These are phyloP conservation scores for Yarrowia osloensis DNA, from an alignment of 805 yeast species.

Conservation along the genomic window DNA sequence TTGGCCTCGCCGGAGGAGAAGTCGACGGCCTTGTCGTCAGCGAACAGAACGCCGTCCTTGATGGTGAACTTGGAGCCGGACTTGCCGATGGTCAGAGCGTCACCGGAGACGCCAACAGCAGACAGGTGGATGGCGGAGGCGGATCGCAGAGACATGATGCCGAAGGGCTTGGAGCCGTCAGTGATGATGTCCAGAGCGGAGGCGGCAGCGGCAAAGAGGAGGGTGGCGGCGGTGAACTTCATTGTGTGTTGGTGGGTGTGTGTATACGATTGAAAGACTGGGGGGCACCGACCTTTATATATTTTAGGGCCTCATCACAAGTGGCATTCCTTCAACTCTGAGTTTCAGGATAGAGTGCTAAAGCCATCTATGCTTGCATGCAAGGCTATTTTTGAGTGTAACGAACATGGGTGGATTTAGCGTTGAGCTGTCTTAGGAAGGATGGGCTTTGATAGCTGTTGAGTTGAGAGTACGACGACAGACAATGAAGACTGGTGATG, in stretches of 20 bases:
- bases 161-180: slow-evolving; percentile 27
- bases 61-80: not conserved
- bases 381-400: slow-evolving; percentile 9
- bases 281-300: not conserved
- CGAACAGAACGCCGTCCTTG: slow-evolving; percentile 22
- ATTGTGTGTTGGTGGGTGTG: not conserved
- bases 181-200: not conserved
- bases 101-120: not conserved
- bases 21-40: slow-evolving; percentile 4
- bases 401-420: not conserved
- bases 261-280: too few species aligned
- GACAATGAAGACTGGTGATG: too few species aligned
- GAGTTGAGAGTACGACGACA: too few species aligned
- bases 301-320: not conserved
- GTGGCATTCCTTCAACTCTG: too few species aligned
- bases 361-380: not conserved
- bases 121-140: slow-evolving; percentile 11
- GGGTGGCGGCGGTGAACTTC: slow-evolving; percentile 18
- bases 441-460: too few species aligned
- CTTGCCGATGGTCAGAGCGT: not conserved
- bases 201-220: slow-evolving; percentile 7
- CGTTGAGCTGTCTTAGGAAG: not conserved
- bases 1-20: slow-evolving; percentile 19
- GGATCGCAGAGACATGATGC: slow-evolving; percentile 27
- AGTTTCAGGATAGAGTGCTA: too few species aligned